Evolutionary conservation across 495 filamentous ascomycete species (phyloP), one percentile per base, ranked within the genome.

Genomic region (Penicillium herquei): DNA sequence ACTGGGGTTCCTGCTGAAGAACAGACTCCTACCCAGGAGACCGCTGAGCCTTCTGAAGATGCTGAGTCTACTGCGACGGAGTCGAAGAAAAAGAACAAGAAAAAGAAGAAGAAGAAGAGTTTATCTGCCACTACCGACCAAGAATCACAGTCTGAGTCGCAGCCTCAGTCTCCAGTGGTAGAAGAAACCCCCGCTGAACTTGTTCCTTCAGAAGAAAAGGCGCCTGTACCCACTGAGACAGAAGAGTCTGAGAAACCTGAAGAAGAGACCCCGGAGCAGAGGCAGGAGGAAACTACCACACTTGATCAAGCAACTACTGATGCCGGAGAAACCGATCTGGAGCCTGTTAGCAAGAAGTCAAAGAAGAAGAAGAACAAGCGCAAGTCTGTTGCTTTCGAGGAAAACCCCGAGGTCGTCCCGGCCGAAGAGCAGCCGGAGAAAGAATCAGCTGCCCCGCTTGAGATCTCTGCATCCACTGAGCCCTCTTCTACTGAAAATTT

Each of bases 301-400:
- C 18, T 31, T 12, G 41, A 51, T 5, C 33, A 42, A 12, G 39
- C 46, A 11, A 33, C 7, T 26, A 40, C 9, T 8, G 52, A 55
- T 18, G 14, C 32, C 7, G 56, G 62, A 62, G 42, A 66, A 64
- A 26, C 67, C 65, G 49, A 72, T 21, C 11, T 21, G 10, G 14
- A 46, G 43, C 18, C 21, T 11, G 9, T 31, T 17, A 17, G n/a
- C 6, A 68, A 69, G 56, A 67, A 65, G 49, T 66, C 66, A 33
- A 70, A 70, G 47, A 73, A 75, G 54, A 70, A 72, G 39, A 74
- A 66, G 56, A 61, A 61, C 39, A 70, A 69, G 65, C 57, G 64
- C 43, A 56, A 66, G 41, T 62, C 64, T 41, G 52, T 61, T 21
- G 39, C 52, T 42, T 44, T 31, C 16, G 61, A 64, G 34, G 43